These are phyloP conservation scores for Sordariomycetes sp. DNA, from an alignment of 2,329 filamentous ascomycete species.

Conservation along the genomic window DNA sequence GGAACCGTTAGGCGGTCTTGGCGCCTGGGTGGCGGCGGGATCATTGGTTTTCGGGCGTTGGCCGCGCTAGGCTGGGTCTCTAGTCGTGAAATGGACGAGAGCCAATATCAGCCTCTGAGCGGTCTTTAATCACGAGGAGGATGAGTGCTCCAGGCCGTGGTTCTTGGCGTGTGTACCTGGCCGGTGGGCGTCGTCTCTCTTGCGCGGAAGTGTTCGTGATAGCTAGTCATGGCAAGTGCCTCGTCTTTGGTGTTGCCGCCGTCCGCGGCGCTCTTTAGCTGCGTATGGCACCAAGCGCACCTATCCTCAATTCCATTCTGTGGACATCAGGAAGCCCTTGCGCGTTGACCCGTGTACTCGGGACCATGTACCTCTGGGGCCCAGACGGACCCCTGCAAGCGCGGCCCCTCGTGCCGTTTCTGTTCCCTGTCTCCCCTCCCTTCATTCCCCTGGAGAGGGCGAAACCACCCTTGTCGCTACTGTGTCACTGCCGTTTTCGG, in stretches of 20 bases:
- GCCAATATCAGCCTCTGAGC: too few species aligned
- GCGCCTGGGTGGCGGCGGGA: background rate
- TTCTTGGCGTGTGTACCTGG: background rate
- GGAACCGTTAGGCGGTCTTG: background rate
- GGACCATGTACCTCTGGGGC: background rate
- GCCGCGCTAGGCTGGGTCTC: background rate
- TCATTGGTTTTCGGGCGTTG: background rate
- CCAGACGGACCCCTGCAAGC: background rate
- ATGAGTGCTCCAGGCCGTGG: background rate
- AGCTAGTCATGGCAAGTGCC: too few species aligned
- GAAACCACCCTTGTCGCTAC: background rate
- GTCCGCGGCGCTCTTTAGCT: too few species aligned
- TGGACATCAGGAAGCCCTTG: too few species aligned
- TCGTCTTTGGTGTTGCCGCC: too few species aligned
- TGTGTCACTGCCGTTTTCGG: background rate
- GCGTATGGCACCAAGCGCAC: too few species aligned
- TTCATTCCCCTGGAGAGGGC: conserved; percentile 1
- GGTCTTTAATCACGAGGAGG: background rate
- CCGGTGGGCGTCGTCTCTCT: too few species aligned
- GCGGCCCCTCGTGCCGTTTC: background rate
- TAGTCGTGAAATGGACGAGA: background rate
- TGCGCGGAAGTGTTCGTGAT: too few species aligned
- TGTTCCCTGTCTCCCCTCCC: conserved; percentile 1
- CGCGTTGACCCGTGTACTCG: too few species aligned
- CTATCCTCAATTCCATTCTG: too few species aligned